A percentile compares a stretch with the other conserved stretches of the same genome.
These are phyloP conservation scores for Sporopachydermia cereana DNA, from an alignment of 1,139 yeast genomes.

Conservation along the genomic window DNA sequence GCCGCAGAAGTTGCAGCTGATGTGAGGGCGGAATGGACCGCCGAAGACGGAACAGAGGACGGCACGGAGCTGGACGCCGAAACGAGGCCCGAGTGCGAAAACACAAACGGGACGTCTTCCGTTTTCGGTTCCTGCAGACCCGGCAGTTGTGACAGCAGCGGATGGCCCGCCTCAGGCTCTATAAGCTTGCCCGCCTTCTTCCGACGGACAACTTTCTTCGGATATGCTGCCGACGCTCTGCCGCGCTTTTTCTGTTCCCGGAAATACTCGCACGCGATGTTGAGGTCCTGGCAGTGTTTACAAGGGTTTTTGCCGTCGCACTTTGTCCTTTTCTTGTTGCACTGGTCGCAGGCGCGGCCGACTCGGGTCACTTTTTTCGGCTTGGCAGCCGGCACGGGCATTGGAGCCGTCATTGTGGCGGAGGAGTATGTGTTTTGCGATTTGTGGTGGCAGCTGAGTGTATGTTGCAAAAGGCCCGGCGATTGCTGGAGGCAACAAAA, in stretches of 20 bases:
- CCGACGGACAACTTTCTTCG: conserved; percentile 11
- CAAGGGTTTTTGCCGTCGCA: conserved; percentile 15
- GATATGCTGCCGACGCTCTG: conserved; percentile 23
- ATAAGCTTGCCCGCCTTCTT: background rate
- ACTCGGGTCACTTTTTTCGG: conserved; percentile 13
- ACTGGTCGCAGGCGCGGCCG: conserved; percentile 14
- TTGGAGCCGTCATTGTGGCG: too few species aligned
- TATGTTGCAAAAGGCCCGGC: too few species aligned
- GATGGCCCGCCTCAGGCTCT: too few species aligned
- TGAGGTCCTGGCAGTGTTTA: conserved; percentile 10
- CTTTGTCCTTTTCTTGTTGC: conserved; percentile 13
- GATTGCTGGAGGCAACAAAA: too few species aligned
- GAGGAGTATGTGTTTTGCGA: too few species aligned
- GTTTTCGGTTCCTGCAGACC: too few species aligned
- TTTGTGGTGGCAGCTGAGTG: too few species aligned
- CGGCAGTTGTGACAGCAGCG: too few species aligned
- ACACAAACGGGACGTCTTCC: too few species aligned
- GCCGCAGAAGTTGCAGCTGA: conserved; percentile 3
- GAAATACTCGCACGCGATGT: conserved; percentile 24
- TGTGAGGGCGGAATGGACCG: background rate
- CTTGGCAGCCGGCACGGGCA: background rate
- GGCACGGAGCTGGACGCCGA: background rate
- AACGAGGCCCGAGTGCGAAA: too few species aligned
- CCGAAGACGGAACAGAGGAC: conserved; percentile 2
- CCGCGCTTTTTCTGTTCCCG: conserved; percentile 30